These are phyloP conservation scores for Penicillium olsonii DNA, from an alignment of 2,329 filamentous ascomycete genomes.

Conservation along the genomic window DNA sequence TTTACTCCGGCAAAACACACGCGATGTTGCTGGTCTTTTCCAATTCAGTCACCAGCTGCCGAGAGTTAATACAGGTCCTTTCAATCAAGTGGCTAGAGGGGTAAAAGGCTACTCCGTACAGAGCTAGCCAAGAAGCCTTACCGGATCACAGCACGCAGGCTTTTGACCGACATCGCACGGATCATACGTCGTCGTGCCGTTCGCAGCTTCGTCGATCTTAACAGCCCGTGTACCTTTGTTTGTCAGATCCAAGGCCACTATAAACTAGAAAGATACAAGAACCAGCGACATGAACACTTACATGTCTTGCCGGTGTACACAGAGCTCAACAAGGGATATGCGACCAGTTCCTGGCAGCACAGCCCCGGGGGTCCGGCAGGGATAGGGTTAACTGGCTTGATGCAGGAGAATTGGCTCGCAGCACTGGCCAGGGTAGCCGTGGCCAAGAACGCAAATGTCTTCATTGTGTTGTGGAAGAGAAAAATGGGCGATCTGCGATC, in stretches of 20 bases:
- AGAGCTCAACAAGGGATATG: constrained; percentile 7
- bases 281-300: background rate
- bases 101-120: no score
- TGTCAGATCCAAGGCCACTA: no score
- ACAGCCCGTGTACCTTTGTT: constrained; percentile 4
- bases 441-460: background rate
- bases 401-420: constrained; percentile 7
- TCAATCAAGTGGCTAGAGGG: background rate
- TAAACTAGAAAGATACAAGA: no score
- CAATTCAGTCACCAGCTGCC: background rate
- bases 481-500: background rate
- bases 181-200: constrained; percentile 12
- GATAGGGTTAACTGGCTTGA: constrained; percentile 12
- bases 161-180: constrained; percentile 6
- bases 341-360: constrained; percentile 7
- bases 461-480: background rate
- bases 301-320: constrained; percentile 8
- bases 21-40: background rate
- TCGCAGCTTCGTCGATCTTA: constrained; percentile 3
- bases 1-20: background rate
- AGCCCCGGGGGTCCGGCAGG: constrained; percentile 7
- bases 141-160: constrained; percentile 14
- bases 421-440: background rate
- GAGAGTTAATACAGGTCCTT: background rate
- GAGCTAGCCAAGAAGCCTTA: background rate